phyloP scores from a whole-genome alignment of 2,329 filamentous ascomycete genomes.

The Capronia epimyces region DNA sequence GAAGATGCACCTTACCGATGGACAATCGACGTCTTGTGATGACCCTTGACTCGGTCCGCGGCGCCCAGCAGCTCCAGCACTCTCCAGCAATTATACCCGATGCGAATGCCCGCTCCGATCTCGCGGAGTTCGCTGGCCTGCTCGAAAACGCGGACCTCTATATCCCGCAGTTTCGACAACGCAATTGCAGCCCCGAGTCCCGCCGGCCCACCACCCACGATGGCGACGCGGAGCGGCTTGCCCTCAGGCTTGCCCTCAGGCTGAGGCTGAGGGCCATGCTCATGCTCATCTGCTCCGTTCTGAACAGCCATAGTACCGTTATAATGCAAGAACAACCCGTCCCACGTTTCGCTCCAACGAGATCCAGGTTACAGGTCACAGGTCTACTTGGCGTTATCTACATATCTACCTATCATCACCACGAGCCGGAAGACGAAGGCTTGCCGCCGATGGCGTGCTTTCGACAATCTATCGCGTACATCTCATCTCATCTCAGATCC shows the following conservation, averaged over 20 bases:
- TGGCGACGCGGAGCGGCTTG: slow-evolving; percentile 30
- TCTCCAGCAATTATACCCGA: slow-evolving; percentile 46
- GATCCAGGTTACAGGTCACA: too few species aligned
- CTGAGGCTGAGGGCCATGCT: neutral
- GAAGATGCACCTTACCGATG: slow-evolving; percentile 30
- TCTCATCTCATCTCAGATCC: too few species aligned
- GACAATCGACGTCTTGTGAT: slow-evolving; percentile 32
- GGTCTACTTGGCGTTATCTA: too few species aligned
- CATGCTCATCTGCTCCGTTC: neutral
- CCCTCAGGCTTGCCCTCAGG: neutral
- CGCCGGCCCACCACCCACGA: slow-evolving; percentile 39
- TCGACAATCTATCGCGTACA: neutral
- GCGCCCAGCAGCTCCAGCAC: slow-evolving; percentile 45
- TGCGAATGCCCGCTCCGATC: slow-evolving; percentile 46
- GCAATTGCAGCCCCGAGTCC: slow-evolving; percentile 45
- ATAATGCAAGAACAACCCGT: too few species aligned
- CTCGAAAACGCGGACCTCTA: slow-evolving; percentile 44
- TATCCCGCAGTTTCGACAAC: slow-evolving; percentile 39
- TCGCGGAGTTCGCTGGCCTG: slow-evolving; percentile 44
- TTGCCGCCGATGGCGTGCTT: neutral
- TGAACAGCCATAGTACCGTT: neutral
- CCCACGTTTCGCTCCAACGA: too few species aligned
- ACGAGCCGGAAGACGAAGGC: neutral
- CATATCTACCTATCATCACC: neutral
- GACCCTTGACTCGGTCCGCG: slow-evolving; percentile 37